Conservation (phyloP, 2,329 filamentous ascomycete species). For the Thielaviopsis populi region DNA sequence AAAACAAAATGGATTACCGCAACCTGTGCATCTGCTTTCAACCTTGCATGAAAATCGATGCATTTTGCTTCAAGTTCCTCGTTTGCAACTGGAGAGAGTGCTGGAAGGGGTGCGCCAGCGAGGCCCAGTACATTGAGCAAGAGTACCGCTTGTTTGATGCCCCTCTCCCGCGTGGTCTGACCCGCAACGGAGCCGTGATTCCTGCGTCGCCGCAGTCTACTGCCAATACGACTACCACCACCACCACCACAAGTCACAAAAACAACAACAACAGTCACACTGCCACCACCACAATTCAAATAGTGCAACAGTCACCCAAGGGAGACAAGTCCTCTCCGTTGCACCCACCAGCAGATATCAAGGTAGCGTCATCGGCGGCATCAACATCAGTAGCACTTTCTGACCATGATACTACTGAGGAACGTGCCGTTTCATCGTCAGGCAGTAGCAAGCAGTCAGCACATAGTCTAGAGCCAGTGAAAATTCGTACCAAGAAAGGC, state of each 20-base stretch:
- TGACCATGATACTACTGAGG: slow-evolving; percentile 9
- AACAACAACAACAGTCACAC: slow-evolving; percentile 8
- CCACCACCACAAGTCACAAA: not conserved
- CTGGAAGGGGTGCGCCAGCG: slow-evolving; percentile 91
- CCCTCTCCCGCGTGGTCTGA: slow-evolving; percentile 37
- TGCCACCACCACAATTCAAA: slow-evolving; percentile 2
- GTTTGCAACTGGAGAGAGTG: slow-evolving; percentile 93
- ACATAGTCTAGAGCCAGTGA: slow-evolving; percentile 19
- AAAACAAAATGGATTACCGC: slow-evolving; percentile 97
- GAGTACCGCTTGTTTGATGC: slow-evolving; percentile 48
- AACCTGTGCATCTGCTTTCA: slow-evolving; percentile 96
- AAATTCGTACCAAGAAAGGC: slow-evolving; percentile 21
- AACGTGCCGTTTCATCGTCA: slow-evolving; percentile 37
- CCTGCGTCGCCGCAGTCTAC: slow-evolving; percentile 21
- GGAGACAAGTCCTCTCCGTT: slow-evolving; percentile 9
- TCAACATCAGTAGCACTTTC: slow-evolving; percentile 7
- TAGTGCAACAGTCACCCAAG: slow-evolving; percentile 13
- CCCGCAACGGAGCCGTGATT: slow-evolving; percentile 17
- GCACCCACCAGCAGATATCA: slow-evolving; percentile 9
- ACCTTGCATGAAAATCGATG: slow-evolving; percentile 91
- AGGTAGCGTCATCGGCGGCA: not conserved
- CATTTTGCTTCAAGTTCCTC: slow-evolving; percentile 86
- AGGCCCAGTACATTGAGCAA: slow-evolving; percentile 61
- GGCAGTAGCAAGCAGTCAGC: slow-evolving; percentile 43
- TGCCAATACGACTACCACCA: slow-evolving; percentile 19